Evolutionary conservation across 2,329 filamentous ascomycete species (phyloP).

Genomic region (Hypoxylon sp.): DNA sequence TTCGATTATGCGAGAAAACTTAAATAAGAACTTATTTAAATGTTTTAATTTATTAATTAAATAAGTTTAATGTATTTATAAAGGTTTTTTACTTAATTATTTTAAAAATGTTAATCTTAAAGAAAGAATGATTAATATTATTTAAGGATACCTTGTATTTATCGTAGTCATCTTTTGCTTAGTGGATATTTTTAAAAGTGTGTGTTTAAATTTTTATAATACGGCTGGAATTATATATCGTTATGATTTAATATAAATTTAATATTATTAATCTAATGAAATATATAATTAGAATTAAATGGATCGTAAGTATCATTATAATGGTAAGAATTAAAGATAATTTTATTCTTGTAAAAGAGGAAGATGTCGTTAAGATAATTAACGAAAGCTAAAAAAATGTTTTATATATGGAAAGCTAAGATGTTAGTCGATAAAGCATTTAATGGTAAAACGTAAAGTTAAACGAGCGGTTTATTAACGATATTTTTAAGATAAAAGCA

Average conservation of each 20-base stretch:
- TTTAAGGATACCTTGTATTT: conserved; percentile 9
- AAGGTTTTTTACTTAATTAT: conserved; percentile 4
- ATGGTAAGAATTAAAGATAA: conserved; percentile 1
- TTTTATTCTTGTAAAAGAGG: conserved; percentile 7
- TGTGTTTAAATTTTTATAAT: not conserved
- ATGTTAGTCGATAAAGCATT: too few species aligned
- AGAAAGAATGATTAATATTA: conserved; percentile 5
- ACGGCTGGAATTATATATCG: too few species aligned
- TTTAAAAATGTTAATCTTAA: conserved; percentile 1
- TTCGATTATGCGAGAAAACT: too few species aligned
- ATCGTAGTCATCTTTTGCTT: not conserved
- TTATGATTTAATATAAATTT: too few species aligned
- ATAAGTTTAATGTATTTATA: conserved; percentile 4
- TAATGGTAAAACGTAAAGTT: not conserved
- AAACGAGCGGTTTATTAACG: not conserved
- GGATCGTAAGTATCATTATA: too few species aligned
- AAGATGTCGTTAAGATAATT: conserved; percentile 1
- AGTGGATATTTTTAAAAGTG: conserved; percentile 1
- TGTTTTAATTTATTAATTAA: not conserved
- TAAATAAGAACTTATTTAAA: not conserved
- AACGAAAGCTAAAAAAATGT: too few species aligned
- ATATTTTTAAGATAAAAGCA: conserved; percentile 8
- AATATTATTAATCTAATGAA: conserved; percentile 8
- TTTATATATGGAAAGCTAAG: too few species aligned
- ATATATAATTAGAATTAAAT: not conserved